Base-by-base conservation (phyloP, 108 stramenopile genomes). In the Asterionellopsis glacialis region DNA sequence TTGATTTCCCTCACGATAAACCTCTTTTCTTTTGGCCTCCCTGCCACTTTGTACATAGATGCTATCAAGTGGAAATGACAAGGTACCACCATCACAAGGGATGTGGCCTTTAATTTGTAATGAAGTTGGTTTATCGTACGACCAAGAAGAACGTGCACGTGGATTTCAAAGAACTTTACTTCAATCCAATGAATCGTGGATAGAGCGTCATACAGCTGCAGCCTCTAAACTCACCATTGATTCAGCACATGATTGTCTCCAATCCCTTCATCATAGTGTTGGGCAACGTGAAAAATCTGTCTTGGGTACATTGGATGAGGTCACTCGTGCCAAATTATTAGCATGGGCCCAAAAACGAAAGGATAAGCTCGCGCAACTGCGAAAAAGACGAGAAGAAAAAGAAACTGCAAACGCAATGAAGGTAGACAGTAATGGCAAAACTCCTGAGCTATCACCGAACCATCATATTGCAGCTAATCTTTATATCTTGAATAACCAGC, bases 21-120 rank as follows among this genome's bases (percentile, higher is more conserved):
- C 6, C 55, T 59, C 38, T 64, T 19, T 47, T 1, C 1, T 47
- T 48, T 49, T n/a, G n/a, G n/a, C n/a, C 41, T 51, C 55, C 28
- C 19, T 63, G 14, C 52, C n/a, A n/a, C n/a, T n/a, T n/a, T n/a
- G 18, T 9, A 33, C 50, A n/a, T 33, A 83, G 82, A 79, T 87
- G 76, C 61, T 85, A 45, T 41, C 51, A 21, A 73, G 57, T 49
- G 90, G 90, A 25, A 82, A 65, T 28, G 82, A 83, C 49, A 60
- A 70, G 23, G 85, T 74, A 16, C 60, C 87, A 15, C 85, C 87
- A 14, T 40, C 75, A 13, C 73, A 77, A 33, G 79, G 80, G 14
- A 93, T 98, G 85, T 98, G 97, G 97, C 91, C 93, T 9, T 65
- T 95, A 23, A 53, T 98, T 9, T 96, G 95, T 64, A 75, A 91